Evolutionary conservation across 768 basidiomycete species (phyloP).

Genomic region (Pleurotus djamor): DNA sequence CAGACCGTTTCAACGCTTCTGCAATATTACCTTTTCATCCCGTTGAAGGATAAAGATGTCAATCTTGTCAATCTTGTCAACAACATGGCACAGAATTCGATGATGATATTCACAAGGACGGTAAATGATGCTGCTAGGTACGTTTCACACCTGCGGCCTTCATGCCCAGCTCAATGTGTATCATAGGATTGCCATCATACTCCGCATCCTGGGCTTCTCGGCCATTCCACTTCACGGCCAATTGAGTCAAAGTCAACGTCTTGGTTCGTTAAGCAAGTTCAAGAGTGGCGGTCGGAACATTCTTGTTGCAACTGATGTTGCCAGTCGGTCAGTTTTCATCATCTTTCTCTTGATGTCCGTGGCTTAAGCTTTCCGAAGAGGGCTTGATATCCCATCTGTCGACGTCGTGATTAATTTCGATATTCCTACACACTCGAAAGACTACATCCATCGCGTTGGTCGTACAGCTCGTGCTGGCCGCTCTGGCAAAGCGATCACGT

Average conservation of each 20-base stretch:
- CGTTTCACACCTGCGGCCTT: slow-evolving; percentile 12
- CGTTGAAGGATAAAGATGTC: slow-evolving; percentile 88
- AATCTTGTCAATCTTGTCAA: slow-evolving; percentile 89
- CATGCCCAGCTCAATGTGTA: not conserved
- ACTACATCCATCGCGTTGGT: slow-evolving; percentile 98
- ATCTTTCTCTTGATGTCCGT: not conserved
- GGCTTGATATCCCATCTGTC: slow-evolving; percentile 93
- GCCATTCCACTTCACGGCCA: slow-evolving; percentile 97
- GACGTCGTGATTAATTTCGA: slow-evolving; percentile 98
- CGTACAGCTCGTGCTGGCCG: slow-evolving; percentile 98
- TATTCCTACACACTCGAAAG: slow-evolving; percentile 96
- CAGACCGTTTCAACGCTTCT: slow-evolving; percentile 94
- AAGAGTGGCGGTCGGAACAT: slow-evolving; percentile 91
- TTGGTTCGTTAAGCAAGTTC: slow-evolving; percentile 94
- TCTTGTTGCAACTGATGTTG: slow-evolving; percentile 95
- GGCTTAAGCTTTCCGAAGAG: slow-evolving; percentile 41
- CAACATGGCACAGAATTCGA: slow-evolving; percentile 85
- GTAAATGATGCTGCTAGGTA: slow-evolving; percentile 89
- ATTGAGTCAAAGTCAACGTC: slow-evolving; percentile 87
- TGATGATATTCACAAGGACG: slow-evolving; percentile 95
- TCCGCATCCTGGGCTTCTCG: slow-evolving; percentile 89
- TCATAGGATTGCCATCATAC: slow-evolving; percentile 76
- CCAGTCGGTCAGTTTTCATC: slow-evolving; percentile 65
- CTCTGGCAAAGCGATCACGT: slow-evolving; percentile 94
- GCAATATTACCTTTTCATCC: slow-evolving; percentile 95